These are phyloP conservation scores for Peronospora belbahrii DNA, from an alignment of 352 stramenopile species.

Conservation along the genomic window DNA sequence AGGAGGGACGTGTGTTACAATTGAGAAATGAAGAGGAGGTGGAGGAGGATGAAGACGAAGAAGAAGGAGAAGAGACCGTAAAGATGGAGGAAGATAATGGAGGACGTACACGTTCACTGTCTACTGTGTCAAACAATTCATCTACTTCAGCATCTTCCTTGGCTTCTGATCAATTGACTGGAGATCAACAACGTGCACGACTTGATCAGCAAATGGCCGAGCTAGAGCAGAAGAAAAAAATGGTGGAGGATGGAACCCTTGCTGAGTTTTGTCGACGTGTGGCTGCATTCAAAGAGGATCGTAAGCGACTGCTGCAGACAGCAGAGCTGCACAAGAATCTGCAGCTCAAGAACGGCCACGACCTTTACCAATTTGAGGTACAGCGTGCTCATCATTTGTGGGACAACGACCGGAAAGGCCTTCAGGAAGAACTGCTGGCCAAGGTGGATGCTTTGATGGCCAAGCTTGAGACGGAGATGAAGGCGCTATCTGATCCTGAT, in stretches of 20 bases:
- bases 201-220: conserved; percentile 58
- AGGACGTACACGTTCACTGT: conserved; percentile 48
- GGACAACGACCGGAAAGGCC: conserved; percentile 43
- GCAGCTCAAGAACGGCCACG: conserved; percentile 76
- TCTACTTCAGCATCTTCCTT: conserved; percentile 43
- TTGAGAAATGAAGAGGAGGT: conserved; percentile 23
- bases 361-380: conserved; percentile 73
- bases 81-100: conserved; percentile 7
- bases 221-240: conserved; percentile 77
- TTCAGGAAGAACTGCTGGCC: conserved; percentile 47
- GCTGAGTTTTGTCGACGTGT: conserved; percentile 78
- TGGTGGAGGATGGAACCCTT: conserved; percentile 77
- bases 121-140: conserved; percentile 57
- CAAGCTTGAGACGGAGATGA: conserved; percentile 46
- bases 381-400: conserved; percentile 64
- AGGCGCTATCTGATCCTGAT: conserved; percentile 24
- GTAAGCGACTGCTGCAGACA: conserved; percentile 59
- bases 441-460: conserved; percentile 39
- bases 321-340: conserved; percentile 78
- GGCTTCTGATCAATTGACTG: conserved; percentile 33
- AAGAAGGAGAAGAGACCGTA: conserved; percentile 10
- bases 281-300: conserved; percentile 76
- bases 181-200: conserved; percentile 25
- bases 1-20: conserved; percentile 24
- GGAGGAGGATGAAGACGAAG: conserved; percentile 20